Evolutionary conservation across 768 basidiomycete genomes (phyloP).

Genomic region (Antrodiella citrinella): DNA sequence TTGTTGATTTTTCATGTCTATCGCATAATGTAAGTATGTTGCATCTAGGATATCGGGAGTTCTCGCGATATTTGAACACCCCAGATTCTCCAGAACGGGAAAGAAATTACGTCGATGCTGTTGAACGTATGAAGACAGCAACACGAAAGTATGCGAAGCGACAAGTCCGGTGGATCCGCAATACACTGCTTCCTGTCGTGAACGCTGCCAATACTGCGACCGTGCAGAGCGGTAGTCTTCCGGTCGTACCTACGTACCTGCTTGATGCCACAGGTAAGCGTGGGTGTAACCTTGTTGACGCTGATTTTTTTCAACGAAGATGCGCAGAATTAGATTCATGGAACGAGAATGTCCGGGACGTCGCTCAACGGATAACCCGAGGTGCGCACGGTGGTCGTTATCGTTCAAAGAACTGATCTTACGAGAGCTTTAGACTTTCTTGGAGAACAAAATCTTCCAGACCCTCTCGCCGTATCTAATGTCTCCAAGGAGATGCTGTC

Average conservation of each 20-base stretch:
- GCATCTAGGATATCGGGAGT: slow-evolving; percentile 82
- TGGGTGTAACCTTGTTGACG: neutral
- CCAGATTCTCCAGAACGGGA: slow-evolving; percentile 28
- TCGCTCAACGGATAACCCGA: slow-evolving; percentile 40
- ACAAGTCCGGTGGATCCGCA: slow-evolving; percentile 88
- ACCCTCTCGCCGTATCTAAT: slow-evolving; percentile 49
- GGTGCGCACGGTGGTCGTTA: slow-evolving; percentile 26
- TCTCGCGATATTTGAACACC: slow-evolving; percentile 55
- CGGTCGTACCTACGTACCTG: slow-evolving; percentile 45
- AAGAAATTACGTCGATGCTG: slow-evolving; percentile 36
- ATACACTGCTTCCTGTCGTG: slow-evolving; percentile 77
- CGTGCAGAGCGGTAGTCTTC: slow-evolving; percentile 13
- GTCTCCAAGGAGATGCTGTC: slow-evolving; percentile 45
- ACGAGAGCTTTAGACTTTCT: slow-evolving; percentile 44
- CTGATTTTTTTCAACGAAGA: neutral
- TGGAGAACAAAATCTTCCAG: slow-evolving; percentile 36
- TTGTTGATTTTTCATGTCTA: slow-evolving; percentile 3
- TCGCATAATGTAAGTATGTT: too few relatives aligned
- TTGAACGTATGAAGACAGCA: slow-evolving; percentile 76
- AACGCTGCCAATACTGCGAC: slow-evolving; percentile 35
- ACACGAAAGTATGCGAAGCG: slow-evolving; percentile 89
- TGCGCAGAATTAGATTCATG: slow-evolving; percentile 45
- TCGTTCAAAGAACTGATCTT: neutral
- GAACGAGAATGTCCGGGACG: slow-evolving; percentile 43
- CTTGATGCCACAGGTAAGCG: slow-evolving; percentile 60